phyloP scores from a whole-genome alignment of 345 rosid genomes.

The Ceriops tagal region DNA sequence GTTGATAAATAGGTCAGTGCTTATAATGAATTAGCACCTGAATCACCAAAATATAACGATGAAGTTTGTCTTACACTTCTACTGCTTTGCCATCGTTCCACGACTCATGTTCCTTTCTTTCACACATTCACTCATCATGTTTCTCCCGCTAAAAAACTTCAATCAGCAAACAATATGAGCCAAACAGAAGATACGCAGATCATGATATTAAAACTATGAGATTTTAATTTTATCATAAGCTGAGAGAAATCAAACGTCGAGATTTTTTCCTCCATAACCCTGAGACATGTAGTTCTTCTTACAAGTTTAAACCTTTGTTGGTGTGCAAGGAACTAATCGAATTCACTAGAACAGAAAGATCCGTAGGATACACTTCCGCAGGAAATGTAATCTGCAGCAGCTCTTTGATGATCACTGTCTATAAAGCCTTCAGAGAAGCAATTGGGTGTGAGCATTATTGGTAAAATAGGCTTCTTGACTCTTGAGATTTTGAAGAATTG shows the following conservation, averaged over 20 bases:
- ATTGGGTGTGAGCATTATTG: not conserved
- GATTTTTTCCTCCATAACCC: constrained; percentile 6
- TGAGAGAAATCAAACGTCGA: not conserved
- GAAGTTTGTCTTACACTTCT: no score
- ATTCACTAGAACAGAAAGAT: not conserved
- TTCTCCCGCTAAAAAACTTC: constrained; percentile 5
- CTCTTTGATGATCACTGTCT: not conserved
- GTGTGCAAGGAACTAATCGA: not conserved
- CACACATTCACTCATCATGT: constrained; percentile 16
- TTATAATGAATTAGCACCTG: no score
- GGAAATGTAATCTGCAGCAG: not conserved
- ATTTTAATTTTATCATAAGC: no score
- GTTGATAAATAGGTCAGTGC: not conserved
- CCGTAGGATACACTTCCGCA: not conserved
- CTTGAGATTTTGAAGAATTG: not conserved
- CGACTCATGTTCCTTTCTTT: constrained; percentile 5
- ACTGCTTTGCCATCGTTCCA: constrained; percentile 11
- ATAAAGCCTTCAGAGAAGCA: not conserved
- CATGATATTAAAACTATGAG: no score
- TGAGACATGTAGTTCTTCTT: constrained; percentile 20
- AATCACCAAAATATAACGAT: no score
- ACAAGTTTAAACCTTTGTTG: not conserved
- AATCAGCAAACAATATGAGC: not conserved
- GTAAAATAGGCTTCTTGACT: not conserved
- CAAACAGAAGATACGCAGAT: not conserved